Percentiles rank a stretch among this genome's conserved stretches.
Evolutionary conservation across 345 rosid genomes (phyloP).

Genomic region (Citrus medica): DNA sequence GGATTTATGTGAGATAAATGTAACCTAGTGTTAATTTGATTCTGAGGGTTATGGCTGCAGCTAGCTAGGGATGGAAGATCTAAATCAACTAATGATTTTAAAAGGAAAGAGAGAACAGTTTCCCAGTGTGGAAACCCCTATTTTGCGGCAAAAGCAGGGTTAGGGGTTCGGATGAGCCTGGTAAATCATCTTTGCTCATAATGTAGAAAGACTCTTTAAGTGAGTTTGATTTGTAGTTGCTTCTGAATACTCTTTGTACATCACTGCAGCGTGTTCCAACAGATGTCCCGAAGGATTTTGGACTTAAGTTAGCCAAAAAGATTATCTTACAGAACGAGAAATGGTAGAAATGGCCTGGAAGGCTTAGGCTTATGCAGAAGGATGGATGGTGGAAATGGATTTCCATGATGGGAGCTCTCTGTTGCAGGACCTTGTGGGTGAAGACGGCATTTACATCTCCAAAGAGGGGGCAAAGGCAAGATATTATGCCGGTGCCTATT

Average conservation of each 20-base stretch:
- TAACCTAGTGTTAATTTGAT: neutral
- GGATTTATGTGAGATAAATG: neutral
- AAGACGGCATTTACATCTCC: neutral
- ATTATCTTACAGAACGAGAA: neutral
- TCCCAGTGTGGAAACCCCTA: neutral
- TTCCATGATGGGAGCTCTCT: no score
- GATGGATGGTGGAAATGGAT: no score
- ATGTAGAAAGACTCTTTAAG: no score
- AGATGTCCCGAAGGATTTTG: neutral
- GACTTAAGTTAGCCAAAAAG: neutral
- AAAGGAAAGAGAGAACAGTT: neutral
- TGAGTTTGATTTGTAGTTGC: neutral
- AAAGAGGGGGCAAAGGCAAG: neutral
- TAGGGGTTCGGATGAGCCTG: neutral
- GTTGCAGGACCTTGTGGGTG: neutral
- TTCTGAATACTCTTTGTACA: neutral
- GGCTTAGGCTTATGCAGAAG: no score
- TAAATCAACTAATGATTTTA: neutral
- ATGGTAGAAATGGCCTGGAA: neutral
- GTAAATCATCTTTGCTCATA: neutral
- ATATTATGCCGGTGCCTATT: slow-evolving; percentile 8
- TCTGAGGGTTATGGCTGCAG: neutral
- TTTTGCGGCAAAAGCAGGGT: neutral
- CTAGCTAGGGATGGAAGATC: neutral
- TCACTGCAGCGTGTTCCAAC: slow-evolving; percentile 1